Evolutionary conservation across 441 rosid species (phyloP).

Genomic region (Adansonia grandidieri): DNA sequence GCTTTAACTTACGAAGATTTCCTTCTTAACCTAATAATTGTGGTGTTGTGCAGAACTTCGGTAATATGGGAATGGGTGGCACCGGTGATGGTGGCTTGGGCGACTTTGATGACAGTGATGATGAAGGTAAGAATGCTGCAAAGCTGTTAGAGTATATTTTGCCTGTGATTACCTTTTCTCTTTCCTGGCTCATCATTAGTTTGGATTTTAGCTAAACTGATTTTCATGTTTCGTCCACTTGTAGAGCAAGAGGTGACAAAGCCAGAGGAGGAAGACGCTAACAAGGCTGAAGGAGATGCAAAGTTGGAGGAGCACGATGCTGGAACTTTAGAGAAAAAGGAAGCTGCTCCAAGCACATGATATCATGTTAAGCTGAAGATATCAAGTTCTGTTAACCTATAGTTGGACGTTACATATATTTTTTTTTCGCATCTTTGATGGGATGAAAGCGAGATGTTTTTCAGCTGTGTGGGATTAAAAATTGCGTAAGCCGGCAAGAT

Average conservation of each 20-base stretch:
- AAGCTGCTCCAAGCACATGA: slow-evolving; percentile 44
- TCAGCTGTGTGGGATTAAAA: slow-evolving; percentile 25
- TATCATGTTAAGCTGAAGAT: slow-evolving; percentile 24
- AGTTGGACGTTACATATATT: slow-evolving; percentile 14
- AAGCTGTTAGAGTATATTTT: background rate
- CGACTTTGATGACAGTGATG: slow-evolving; percentile 72
- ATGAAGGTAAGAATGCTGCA: slow-evolving; percentile 61
- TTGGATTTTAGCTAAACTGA: background rate
- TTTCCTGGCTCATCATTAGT: background rate
- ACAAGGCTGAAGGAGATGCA: slow-evolving; percentile 29
- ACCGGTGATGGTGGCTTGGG: slow-evolving; percentile 38
- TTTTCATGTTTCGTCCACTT: background rate
- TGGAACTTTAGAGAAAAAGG: slow-evolving; percentile 31
- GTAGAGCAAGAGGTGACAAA: slow-evolving; percentile 40
- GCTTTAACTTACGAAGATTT: background rate
- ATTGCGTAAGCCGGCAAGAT: slow-evolving; percentile 14
- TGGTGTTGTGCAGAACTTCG: slow-evolving; percentile 47
- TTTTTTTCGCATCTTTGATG: slow-evolving; percentile 19
- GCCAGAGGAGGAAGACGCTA: slow-evolving; percentile 11
- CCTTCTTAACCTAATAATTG: slow-evolving; percentile 15
- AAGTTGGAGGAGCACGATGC: slow-evolving; percentile 27
- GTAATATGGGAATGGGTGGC: slow-evolving; percentile 28
- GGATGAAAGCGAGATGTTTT: slow-evolving; percentile 25
- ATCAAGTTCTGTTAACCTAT: slow-evolving; percentile 4
- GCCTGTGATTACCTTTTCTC: background rate